phyloP scores from a whole-genome alignment of 768 basidiomycete genomes.

The Brasilioporus rufonigricans region DNA sequence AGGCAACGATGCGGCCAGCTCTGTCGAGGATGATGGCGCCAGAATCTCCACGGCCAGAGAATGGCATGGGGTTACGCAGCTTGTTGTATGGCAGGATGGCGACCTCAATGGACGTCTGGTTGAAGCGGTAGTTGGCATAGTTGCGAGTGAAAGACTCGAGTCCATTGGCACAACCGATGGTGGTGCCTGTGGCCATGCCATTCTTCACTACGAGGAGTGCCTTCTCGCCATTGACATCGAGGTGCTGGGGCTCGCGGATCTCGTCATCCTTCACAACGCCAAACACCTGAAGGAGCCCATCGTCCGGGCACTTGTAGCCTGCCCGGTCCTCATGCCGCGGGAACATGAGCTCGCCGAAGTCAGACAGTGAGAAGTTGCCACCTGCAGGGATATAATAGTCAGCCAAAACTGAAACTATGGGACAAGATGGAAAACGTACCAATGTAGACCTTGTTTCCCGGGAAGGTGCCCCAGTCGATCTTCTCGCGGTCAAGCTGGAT shows the following conservation, averaged over 20 bases:
- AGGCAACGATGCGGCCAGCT: neutral
- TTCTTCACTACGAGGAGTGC: neutral
- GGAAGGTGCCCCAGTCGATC: neutral
- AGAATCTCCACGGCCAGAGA: neutral
- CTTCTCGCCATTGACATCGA: neutral
- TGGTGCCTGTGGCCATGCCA: neutral
- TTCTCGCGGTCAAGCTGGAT: neutral
- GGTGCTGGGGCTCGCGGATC: neutral
- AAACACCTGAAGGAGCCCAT: neutral
- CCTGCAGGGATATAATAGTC: neutral
- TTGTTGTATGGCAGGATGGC: neutral
- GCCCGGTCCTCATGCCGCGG: neutral
- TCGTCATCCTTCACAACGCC: neutral
- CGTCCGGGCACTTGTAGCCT: neutral
- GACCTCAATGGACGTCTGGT: neutral
- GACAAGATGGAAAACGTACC: neutral
- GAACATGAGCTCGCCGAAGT: neutral
- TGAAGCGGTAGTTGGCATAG: neutral
- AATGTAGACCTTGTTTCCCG: neutral
- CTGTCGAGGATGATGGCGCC: neutral
- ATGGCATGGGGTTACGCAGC: rapidly evolving
- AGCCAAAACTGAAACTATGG: neutral
- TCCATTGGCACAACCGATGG: neutral
- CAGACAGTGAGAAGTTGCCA: neutral
- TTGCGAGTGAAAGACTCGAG: neutral